Evolutionary conservation across 441 rosid genomes (phyloP), one percentile per base, ranked within the genome.

Genomic region (Brassica balearica): DNA sequence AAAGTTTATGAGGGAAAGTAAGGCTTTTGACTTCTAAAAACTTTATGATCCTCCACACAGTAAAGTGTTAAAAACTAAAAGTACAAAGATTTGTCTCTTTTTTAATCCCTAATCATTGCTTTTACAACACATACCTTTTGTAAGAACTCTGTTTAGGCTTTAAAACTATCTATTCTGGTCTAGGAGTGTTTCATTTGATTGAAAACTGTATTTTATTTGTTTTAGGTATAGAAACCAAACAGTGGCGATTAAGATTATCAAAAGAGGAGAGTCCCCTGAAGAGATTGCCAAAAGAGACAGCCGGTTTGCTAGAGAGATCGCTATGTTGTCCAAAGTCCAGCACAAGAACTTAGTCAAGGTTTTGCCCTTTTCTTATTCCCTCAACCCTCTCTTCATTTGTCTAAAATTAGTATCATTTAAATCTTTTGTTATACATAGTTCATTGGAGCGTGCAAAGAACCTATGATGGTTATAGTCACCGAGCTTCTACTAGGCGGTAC

Each of bases 1-100:
- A 93, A 95, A 85, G 99, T 95, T 9, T 95, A 93, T 6, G 96
- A 95, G 83, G 99, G 97, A 76, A 95, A 91, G 99, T 95, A 87
- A 90, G 99, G 2, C 20, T 63, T 79, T 89, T 82, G 72, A 82
- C 77, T 75, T 48, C 73, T 2, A 14, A 12, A 55, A 53, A 5
- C 43, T 69, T 77, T 71, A 22, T 64, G 25, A 46, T 76, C 79
- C 15, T 25, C 1, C 1, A 38, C 53, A 46, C 43, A 11, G n/a
- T 43, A 11, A 41, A 9, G 14, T 7, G 19, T 0, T 8, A 1
- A 66, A 22, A 22, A 23, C 20, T 48, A 14, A n/a, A 58, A 67
- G 55, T 69, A 8, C 14, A 41, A 70, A 10, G 7, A 11, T 27
- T 19, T 19, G 29, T 77, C 55, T 76, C 34, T 43, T 43, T 51